Percentiles rank a stretch among this genome's conserved stretches.
Evolutionary conservation across 1,139 yeast genomes (phyloP).

Genomic region (Hemisphaericaspora xylanilytica): DNA sequence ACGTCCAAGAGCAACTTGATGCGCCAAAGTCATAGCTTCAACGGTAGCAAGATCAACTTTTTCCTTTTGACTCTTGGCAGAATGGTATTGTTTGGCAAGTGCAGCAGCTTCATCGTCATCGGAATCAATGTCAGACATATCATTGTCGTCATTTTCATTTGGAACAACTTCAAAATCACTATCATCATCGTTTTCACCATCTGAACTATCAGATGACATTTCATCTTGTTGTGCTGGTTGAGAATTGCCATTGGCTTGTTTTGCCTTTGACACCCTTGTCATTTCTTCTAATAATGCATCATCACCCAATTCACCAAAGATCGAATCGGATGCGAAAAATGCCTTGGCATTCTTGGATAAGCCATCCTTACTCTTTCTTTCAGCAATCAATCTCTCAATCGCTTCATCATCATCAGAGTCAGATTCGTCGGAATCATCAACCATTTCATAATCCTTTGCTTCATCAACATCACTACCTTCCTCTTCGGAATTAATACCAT

Average conservation of each 20-base stretch:
- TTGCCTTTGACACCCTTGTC: slow-evolving; percentile 14
- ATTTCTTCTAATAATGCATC: slow-evolving; percentile 36
- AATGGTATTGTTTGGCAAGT: slow-evolving; percentile 30
- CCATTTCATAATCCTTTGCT: slow-evolving; percentile 46
- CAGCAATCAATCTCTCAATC: slow-evolving; percentile 59
- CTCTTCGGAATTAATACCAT: slow-evolving; percentile 61
- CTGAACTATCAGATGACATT: no score
- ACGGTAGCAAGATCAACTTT: slow-evolving; percentile 85
- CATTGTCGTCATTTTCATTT: slow-evolving; percentile 34
- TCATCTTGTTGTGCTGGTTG: slow-evolving; percentile 9
- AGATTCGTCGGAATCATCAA: slow-evolving; percentile 34
- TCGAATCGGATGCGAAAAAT: slow-evolving; percentile 72
- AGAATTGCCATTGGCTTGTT: slow-evolving; percentile 8
- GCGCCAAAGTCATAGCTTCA: slow-evolving; percentile 98
- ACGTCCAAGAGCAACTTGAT: slow-evolving; percentile 88
- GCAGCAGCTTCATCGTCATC: slow-evolving; percentile 46
- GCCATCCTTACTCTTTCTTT: slow-evolving; percentile 48
- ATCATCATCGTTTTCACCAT: slow-evolving; percentile 23
- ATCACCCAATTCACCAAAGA: slow-evolving; percentile 64
- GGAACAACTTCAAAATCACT: slow-evolving; percentile 57
- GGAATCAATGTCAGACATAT: slow-evolving; percentile 31
- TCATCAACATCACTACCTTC: slow-evolving; percentile 39
- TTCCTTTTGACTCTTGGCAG: slow-evolving; percentile 49
- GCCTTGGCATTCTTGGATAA: slow-evolving; percentile 71
- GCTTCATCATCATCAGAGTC: slow-evolving; percentile 76